Evolutionary conservation across 768 basidiomycete species (phyloP).

Genomic region (Clitopilus hobsonii): DNA sequence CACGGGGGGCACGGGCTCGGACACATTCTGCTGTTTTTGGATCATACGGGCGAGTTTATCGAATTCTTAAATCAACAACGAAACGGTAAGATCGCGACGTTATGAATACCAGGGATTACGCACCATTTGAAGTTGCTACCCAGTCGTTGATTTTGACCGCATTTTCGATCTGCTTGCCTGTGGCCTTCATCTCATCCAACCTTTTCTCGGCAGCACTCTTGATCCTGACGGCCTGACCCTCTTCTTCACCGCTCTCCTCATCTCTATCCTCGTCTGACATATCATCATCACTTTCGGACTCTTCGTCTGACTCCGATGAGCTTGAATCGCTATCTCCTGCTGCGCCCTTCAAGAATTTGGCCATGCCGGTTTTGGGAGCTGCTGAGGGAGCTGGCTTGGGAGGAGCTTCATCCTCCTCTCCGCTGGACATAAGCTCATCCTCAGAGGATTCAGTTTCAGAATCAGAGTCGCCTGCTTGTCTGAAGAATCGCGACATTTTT

Average conservation of each 20-base stretch:
- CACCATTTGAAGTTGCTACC: constrained; percentile 87
- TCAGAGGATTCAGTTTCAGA: constrained; percentile 69
- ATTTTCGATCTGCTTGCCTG: constrained; percentile 89
- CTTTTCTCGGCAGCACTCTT: constrained; percentile 91
- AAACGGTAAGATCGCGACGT: too few relatives aligned
- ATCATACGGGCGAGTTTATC: constrained; percentile 93
- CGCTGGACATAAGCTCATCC: constrained; percentile 75
- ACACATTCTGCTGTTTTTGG: constrained; percentile 77
- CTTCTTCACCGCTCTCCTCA: constrained; percentile 51
- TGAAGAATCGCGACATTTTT: constrained; percentile 87
- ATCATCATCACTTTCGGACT: constrained; percentile 52
- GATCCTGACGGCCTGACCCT: constrained; percentile 66
- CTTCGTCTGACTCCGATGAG: constrained; percentile 53
- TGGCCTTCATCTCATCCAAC: constrained; percentile 91
- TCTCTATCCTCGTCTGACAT: constrained; percentile 29
- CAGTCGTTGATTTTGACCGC: constrained; percentile 96
- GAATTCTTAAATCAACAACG: constrained; percentile 80
- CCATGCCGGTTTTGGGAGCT: constrained; percentile 60
- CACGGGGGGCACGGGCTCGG: constrained; percentile 85
- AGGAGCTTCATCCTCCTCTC: constrained; percentile 63
- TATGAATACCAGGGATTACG: constrained; percentile 18
- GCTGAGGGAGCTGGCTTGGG: constrained; percentile 38
- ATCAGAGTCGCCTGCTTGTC: constrained; percentile 80
- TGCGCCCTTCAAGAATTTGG: constrained; percentile 68
- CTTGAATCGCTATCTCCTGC: constrained; percentile 54